phyloP scores from a whole-genome alignment of 2,329 filamentous ascomycete genomes.

The Curvularia eragrostidis region DNA sequence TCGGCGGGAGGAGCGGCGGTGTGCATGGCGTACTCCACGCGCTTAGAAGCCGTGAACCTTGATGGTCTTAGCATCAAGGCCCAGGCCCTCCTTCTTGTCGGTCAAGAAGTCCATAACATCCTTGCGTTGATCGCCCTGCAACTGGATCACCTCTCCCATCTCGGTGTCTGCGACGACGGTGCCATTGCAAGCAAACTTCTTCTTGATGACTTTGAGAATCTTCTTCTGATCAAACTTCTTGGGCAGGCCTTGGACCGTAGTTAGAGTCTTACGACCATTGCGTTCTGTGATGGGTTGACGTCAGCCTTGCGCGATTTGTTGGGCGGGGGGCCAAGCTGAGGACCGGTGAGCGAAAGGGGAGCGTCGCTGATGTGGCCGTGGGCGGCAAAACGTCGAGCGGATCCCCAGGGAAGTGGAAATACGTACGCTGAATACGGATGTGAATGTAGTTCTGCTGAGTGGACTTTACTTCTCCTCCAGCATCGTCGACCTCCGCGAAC shows the following conservation, averaged over 20 bases:
- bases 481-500: constrained; percentile 99
- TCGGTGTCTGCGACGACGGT: constrained; percentile 95
- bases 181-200: constrained; percentile 99
- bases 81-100: constrained; percentile 92
- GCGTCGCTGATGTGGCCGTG: background rate
- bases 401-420: constrained; percentile 50
- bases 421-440: constrained; percentile 96
- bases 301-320: constrained; percentile 50
- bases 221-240: constrained; percentile 99
- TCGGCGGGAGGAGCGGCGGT: constrained; percentile 15
- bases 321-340: background rate
- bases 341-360: background rate
- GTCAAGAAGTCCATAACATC: constrained; percentile 97
- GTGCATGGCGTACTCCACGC: constrained; percentile 17
- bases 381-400: background rate
- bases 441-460: constrained; percentile 95
- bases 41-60: constrained; percentile 67
- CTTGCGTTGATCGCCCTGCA: constrained; percentile 98
- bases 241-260: constrained; percentile 96
- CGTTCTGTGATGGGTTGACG: constrained; percentile 70
- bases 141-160: constrained; percentile 99
- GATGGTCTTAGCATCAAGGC: constrained; percentile 94
- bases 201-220: constrained; percentile 99
- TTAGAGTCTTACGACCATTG: constrained; percentile 99
- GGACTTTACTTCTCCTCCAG: constrained; percentile 91